phyloP scores from a whole-genome alignment of 2,329 filamentous ascomycete species.

The Curvularia sp. region DNA sequence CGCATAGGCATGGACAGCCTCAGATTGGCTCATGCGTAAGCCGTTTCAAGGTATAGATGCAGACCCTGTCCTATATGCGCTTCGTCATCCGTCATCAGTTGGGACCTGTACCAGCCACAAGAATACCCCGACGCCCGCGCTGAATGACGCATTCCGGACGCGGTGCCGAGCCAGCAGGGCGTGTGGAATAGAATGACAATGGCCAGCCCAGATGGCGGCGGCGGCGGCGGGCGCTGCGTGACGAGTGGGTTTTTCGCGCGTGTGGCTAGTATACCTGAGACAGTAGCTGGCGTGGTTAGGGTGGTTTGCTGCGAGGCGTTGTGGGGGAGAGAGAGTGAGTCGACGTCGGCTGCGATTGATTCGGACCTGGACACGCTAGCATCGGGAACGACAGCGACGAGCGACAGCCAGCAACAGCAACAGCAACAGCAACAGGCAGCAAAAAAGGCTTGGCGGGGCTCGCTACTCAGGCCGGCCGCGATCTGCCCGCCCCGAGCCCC shows the following conservation, averaged over 20 bases:
- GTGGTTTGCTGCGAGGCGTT: conserved; percentile 7
- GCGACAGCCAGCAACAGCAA: background rate
- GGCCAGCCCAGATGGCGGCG: conserved; percentile 25
- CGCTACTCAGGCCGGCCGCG: conserved; percentile 29
- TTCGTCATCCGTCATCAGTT: conserved; percentile 43
- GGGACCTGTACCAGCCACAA: conserved; percentile 48
- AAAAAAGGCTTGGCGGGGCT: conserved; percentile 27
- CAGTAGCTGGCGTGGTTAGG: conserved; percentile 12
- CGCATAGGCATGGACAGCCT: conserved; percentile 49
- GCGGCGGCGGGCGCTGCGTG: conserved; percentile 23
- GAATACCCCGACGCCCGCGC: conserved; percentile 38
- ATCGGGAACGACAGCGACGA: conserved; percentile 19
- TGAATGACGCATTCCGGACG: conserved; percentile 43
- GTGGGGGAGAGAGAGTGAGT: conserved; percentile 11
- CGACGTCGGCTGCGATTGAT: conserved; percentile 7
- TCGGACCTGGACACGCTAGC: conserved; percentile 15
- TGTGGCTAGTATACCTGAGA: conserved; percentile 25
- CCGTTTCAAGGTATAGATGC: conserved; percentile 51
- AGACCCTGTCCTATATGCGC: conserved; percentile 49
- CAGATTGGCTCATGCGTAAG: conserved; percentile 52
- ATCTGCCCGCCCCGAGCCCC: conserved; percentile 39
- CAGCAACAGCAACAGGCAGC: conserved; percentile 6
- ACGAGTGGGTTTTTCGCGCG: conserved; percentile 10
- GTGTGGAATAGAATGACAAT: conserved; percentile 32
- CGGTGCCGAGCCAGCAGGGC: conserved; percentile 32